Evolutionary conservation across 345 rosid genomes (phyloP), one percentile per base, ranked within the genome.

Genomic region (Xanthoceras sorbifolium): DNA sequence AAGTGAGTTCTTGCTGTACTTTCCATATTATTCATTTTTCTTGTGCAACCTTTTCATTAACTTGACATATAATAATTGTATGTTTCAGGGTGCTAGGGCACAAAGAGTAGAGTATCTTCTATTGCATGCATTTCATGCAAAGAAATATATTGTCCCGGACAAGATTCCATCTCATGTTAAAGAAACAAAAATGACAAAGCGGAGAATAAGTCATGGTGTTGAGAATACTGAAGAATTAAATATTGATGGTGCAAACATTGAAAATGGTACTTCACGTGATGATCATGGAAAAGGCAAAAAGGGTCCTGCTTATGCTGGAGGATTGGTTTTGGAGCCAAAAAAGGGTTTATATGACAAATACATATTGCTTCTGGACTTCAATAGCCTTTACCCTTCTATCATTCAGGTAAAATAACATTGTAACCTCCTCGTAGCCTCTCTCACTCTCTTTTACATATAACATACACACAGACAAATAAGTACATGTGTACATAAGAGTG

Each of bases 311-410:
- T 96, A 96, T 84, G 90, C 90, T 40, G 99, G 99, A 75, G 98
- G 99, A 78, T 83, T 96, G 82, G 98, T 96, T 79, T 84, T 96
- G 90, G 99, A 96, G 88, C 99, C 98, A 36, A 96, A 96, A 83
- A 92, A 78, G 79, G 98, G 99, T 81, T 80, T 96, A 78, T 96
- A 93, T 84, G 99, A 96, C 87, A 96, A 90, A 85, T 92, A 88
- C 84, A 87, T 96, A 62, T 81, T 96, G 86, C 97, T 96, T 87
- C 89, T 93, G 67, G 99, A 96, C 87, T 96, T 93, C 85, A 96
- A 92, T 79, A 96, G 99, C 84, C 98, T 96, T 73, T 96, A 96
- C 78, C 99, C 99, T 69, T 96, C 99, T 82, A 96, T 96, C 55
- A 96, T 96, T 81, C 99, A 96, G 97, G 99, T 93, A 81, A 83